A percentile compares a stretch with the other conserved stretches of the same genome.
These are phyloP conservation scores for Salmacisia buchloeana DNA, from an alignment of 1,284 basidiomycete species.

Conservation along the genomic window DNA sequence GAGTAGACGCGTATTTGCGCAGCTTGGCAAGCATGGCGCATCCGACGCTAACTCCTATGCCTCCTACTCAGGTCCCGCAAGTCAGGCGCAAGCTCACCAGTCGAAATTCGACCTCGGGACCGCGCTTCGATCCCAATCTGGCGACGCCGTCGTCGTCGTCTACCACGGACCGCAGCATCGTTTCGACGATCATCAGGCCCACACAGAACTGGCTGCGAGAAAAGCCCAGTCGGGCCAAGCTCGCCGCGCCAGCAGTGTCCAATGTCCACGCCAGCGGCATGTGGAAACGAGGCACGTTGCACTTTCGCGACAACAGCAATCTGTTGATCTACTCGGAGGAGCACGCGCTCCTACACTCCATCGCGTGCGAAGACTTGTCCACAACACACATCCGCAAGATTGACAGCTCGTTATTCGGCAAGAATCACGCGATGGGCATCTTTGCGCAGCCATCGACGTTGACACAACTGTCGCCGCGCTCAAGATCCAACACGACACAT, in stretches of 20 bases:
- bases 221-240: slow-evolving; percentile 14
- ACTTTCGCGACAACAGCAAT: slow-evolving; percentile 31
- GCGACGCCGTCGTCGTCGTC: neutral
- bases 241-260: neutral
- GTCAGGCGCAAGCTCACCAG: slow-evolving; percentile 14
- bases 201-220: slow-evolving; percentile 17
- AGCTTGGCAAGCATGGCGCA: neutral
- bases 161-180: neutral
- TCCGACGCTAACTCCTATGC: neutral
- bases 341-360: slow-evolving; percentile 30
- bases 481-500: neutral
- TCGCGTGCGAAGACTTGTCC: slow-evolving; percentile 19
- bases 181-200: slow-evolving; percentile 8
- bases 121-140: neutral
- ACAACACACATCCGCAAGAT: slow-evolving; percentile 31
- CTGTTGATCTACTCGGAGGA: slow-evolving; percentile 31
- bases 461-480: slow-evolving; percentile 5
- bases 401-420: slow-evolving; percentile 33
- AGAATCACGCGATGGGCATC: slow-evolving; percentile 29
- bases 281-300: slow-evolving; percentile 30
- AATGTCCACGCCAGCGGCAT: neutral
- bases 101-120: slow-evolving; percentile 8
- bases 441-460: slow-evolving; percentile 22
- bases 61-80: slow-evolving; percentile 12
- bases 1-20: too few species aligned